Evolutionary conservation across 768 basidiomycete species (phyloP).

Genomic region (Mycena vitilis): DNA sequence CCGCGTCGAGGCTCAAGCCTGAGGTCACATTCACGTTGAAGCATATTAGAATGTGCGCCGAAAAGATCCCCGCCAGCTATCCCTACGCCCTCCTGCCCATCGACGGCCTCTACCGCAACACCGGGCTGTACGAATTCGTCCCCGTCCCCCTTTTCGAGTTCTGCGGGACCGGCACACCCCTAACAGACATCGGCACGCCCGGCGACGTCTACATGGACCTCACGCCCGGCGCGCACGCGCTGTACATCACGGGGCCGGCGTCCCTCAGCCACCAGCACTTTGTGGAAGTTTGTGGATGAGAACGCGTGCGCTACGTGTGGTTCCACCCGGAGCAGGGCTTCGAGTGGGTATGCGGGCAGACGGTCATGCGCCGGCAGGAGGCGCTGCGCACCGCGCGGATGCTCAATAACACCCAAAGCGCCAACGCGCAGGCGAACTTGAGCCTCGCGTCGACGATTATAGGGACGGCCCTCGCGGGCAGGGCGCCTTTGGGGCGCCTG

Average conservation of each 20-base stretch:
- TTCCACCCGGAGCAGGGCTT: slow-evolving; percentile 11
- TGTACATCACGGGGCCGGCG: slow-evolving; percentile 14
- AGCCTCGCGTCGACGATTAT: slow-evolving; percentile 9
- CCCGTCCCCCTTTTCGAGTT: slow-evolving; percentile 23
- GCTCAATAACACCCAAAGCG: not conserved
- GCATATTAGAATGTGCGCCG: slow-evolving; percentile 6
- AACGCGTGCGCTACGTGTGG: not conserved
- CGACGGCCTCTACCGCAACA: not conserved
- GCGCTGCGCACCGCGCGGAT: not conserved
- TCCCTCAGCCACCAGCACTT: slow-evolving; percentile 3
- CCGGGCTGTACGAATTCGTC: not conserved
- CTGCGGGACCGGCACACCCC: slow-evolving; percentile 4
- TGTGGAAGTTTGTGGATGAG: not conserved
- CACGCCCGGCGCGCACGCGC: slow-evolving; percentile 1
- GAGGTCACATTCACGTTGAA: not conserved
- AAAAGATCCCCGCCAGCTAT: slow-evolving; percentile 1
- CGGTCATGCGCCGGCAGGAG: slow-evolving; percentile 2
- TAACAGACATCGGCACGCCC: slow-evolving; percentile 14
- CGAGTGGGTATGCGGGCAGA: slow-evolving; percentile 15
- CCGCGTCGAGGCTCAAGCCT: slow-evolving; percentile 15
- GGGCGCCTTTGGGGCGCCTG: too few relatives aligned
- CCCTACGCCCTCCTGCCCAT: slow-evolving; percentile 2
- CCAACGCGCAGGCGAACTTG: not conserved
- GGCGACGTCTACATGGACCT: slow-evolving; percentile 28
- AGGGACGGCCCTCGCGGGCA: not conserved